Base-by-base conservation (phyloP, 306 rosid genomes). In the Mucuna pruriens region DNA sequence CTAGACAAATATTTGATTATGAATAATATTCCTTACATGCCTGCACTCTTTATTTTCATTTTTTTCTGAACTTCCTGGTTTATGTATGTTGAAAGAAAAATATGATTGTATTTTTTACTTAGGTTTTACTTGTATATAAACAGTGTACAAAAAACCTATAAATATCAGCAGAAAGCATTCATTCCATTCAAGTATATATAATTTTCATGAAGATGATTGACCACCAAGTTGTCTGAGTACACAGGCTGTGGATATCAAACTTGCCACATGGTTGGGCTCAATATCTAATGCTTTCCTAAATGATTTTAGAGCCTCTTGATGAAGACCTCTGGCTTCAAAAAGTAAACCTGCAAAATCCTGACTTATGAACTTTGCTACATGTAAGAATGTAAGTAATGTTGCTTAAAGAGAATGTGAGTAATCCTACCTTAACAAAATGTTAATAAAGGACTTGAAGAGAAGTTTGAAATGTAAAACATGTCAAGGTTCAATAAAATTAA, bases 181-280 rank as follows among this genome's bases (percentile, higher is more conserved):
- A 20, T 55, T 4, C 63, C 33, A 55, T 20, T 55, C 63, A 55
- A 55, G 16, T 22, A 55, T 55, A n/a, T n/a, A 40, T 40, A 57
- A 51, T 38, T 40, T 74, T 57, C 83, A 52, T 20, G 94, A 86
- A 68, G 80, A 82, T 39, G 97, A 89, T 70, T 91, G 92, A 7
- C 97, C 85, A 12, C 97, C 97, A 7, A 89, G 89, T 49, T 84
- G 86, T 84, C 89, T 84, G 29, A 95, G 91, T 16, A 86, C 83
- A 78, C 92, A 74, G 6, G 97, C 95, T 25, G 95, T 85, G 36
- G 97, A 92, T 87, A 92, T 85, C 92, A 95, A 91, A 88, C 98
- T 95, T 19, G 85, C 87, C 52, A 91, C 92, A 76, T 95, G 92
- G 70, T 83, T 81, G 10, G 92, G 95, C 10, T 95, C 97, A 34